Conservation (phyloP, 129 eudicot species). For the Calendula officinalis region DNA sequence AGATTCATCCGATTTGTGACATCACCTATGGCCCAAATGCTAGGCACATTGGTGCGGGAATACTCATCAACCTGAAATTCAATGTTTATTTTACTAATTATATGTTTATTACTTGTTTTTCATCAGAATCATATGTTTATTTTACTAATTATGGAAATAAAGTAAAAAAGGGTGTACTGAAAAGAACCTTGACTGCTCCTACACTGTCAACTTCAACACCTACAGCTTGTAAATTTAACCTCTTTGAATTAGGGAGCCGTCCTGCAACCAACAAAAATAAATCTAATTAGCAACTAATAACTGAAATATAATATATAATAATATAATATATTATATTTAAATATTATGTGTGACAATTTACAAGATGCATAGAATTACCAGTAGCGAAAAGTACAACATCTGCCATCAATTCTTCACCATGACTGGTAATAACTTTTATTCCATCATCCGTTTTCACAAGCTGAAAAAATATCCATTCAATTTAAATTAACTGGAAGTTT, state of each 20-base stretch:
- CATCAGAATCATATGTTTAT: background rate
- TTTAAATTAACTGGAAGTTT: conserved; percentile 1
- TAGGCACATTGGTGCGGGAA: conserved; percentile 77
- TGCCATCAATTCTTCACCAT: conserved; percentile 88
- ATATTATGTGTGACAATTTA: background rate
- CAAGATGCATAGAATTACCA: conserved; percentile 46
- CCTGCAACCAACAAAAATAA: conserved; percentile 52
- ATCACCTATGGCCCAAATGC: conserved; percentile 97
- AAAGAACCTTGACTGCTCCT: conserved; percentile 79
- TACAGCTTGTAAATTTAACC: conserved; percentile 82
- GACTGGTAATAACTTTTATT: conserved; percentile 80
- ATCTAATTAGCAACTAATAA: conserved; percentile 7
- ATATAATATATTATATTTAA: no score
- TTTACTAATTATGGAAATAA: conserved; percentile 3
- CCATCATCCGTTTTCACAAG: conserved; percentile 81
- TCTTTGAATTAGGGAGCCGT: conserved; percentile 73
- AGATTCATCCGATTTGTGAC: conserved; percentile 91
- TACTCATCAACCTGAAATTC: conserved; percentile 62
- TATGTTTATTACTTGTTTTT: background rate
- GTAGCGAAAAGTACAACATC: conserved; percentile 98
- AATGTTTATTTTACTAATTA: background rate
- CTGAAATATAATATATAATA: background rate
- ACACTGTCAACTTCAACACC: conserved; percentile 75
- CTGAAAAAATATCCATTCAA: conserved; percentile 44
- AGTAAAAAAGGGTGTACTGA: background rate